Base-by-base conservation (phyloP, 202 grass and related monocot species). In the Zoysia matrella region DNA sequence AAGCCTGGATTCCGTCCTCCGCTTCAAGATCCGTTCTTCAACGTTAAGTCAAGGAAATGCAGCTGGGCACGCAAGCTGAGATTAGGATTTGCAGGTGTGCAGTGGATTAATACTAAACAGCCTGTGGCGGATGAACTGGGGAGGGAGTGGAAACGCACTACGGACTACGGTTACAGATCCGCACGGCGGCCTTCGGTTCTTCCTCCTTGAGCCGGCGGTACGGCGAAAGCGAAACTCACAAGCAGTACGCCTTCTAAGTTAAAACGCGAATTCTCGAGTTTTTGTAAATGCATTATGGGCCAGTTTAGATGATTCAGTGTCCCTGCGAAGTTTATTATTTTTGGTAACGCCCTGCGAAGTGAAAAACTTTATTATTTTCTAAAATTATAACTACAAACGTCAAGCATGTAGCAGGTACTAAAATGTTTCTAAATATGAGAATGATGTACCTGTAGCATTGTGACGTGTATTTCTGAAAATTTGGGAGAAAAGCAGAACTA, bases 81-180 rank as follows among this genome's bases (percentile, higher is more conserved):
- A 48, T 14, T 53, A 39, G 10, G 52, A n/a, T 67, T 60, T 67
- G 57, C 73, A 67, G 43, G 8, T 47, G 45, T 47, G 45, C 60
- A 61, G 36, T 79, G 42, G 60, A 76, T 81, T 76, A 66, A 66
- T 85, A 18, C 18, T 61, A 30, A 4, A 40, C 22, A 78, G 41
- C 71, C 77, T 82, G 46, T 68, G 52, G 61, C 11, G 8, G 67
- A 80, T 60, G 78, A 71, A 49, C 67, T 5, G 78, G 13, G 40
- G 6, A 70, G 40, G 65, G 15, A 56, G 58, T 81, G 72, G 87
- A 81, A 83, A 85, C 78, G 78, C 83, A 69, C 40, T 53, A 44
- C 84, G n/a, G 73, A 36, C 30, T 36, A 36, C 30, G 30, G 30
- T 89, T 89, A 69, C 83, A 89, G 83, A 89, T 85, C 87, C 83